These are phyloP conservation scores for Stylonectria norvegica DNA, from an alignment of 2,329 filamentous ascomycete species.

Conservation along the genomic window DNA sequence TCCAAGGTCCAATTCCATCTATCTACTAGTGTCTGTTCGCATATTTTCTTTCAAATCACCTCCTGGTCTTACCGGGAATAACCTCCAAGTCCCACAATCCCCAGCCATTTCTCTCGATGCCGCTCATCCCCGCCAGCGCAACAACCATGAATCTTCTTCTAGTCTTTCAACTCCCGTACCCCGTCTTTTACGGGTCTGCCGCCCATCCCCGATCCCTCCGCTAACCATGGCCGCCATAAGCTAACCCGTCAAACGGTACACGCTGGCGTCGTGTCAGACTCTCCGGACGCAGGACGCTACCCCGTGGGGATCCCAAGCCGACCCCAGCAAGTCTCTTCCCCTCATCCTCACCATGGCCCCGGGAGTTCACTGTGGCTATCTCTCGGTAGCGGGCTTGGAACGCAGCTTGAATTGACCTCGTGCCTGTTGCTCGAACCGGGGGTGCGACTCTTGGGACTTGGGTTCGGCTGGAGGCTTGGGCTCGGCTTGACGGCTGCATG, in stretches of 20 bases:
- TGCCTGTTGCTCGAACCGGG: not conserved
- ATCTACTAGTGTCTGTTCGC: too few relatives aligned
- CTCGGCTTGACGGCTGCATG: not conserved
- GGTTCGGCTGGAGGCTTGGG: not conserved
- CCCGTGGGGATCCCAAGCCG: constrained; percentile 5
- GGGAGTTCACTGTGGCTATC: not conserved
- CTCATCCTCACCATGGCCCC: constrained; percentile 3
- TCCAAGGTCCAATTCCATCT: too few relatives aligned
- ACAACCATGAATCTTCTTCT: not conserved
- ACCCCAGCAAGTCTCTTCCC: constrained; percentile 2
- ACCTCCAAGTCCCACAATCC: too few relatives aligned
- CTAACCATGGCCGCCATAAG: too few relatives aligned
- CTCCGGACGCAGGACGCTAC: too few relatives aligned
- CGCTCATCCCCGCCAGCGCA: constrained; percentile 6
- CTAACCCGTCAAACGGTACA: too few relatives aligned
- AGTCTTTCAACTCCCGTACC: too few relatives aligned
- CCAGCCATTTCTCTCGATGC: constrained; percentile 4
- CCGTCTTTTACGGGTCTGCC: constrained; percentile 10
- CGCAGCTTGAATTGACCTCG: constrained; percentile 2
- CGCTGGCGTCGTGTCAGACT: too few relatives aligned
- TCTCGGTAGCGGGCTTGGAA: not conserved
- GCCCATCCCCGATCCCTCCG: constrained; percentile 7
- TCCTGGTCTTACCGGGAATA: too few relatives aligned
- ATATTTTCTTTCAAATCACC: too few relatives aligned
- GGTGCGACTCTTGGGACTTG: not conserved